These are phyloP conservation scores for Inga oerstediana DNA, from an alignment of 306 rosid genomes.

Conservation along the genomic window DNA sequence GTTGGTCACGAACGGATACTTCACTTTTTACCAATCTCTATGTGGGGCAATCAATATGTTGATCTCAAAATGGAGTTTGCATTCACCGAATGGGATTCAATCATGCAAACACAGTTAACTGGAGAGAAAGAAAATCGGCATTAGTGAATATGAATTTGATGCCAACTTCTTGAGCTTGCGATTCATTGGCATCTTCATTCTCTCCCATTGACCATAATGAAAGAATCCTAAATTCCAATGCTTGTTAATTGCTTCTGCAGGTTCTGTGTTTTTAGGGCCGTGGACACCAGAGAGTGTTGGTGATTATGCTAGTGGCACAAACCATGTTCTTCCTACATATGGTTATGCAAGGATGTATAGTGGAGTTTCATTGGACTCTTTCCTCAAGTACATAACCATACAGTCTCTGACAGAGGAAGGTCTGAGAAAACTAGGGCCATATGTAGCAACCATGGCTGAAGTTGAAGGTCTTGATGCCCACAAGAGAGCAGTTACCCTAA, in stretches of 20 bases:
- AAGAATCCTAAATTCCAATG: constrained; percentile 22
- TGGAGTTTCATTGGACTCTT: constrained; percentile 94
- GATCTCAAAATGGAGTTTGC: not conserved
- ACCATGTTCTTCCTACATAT: constrained; percentile 97
- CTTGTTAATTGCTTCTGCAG: constrained; percentile 43
- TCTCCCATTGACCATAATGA: not conserved
- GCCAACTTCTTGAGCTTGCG: not conserved
- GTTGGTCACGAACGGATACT: no score
- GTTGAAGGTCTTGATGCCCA: constrained; percentile 95
- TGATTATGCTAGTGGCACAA: constrained; percentile 97
- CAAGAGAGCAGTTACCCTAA: constrained; percentile 90
- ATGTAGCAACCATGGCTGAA: constrained; percentile 91
- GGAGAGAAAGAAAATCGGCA: not conserved
- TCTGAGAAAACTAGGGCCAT: constrained; percentile 80
- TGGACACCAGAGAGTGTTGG: constrained; percentile 99
- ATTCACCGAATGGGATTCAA: not conserved
- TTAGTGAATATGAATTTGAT: not conserved
- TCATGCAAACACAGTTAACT: not conserved
- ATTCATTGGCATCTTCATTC: not conserved
- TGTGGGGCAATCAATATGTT: not conserved
- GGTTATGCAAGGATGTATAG: constrained; percentile 97
- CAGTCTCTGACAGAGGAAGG: constrained; percentile 98
- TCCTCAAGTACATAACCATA: constrained; percentile 88
- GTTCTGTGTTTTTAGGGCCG: constrained; percentile 89
- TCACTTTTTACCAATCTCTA: no score